Conservation (phyloP, 2,329 filamentous ascomycete genomes). For the Talaromyces sp. region DNA sequence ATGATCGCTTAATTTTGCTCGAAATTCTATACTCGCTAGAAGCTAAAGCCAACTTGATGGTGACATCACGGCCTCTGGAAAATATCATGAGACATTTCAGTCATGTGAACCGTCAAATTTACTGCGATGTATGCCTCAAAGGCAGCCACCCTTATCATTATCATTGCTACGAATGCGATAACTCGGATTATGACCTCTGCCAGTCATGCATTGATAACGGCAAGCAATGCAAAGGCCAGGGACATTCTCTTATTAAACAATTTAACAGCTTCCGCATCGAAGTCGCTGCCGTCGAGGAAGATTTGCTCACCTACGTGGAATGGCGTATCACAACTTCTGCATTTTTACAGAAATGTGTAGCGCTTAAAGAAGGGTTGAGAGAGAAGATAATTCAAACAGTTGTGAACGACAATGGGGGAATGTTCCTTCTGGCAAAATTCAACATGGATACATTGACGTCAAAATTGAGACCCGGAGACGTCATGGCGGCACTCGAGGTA, state of each 20-base stretch:
- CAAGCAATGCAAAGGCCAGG: background rate
- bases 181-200: background rate
- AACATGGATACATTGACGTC: constrained; percentile 2
- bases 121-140: background rate
- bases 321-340: constrained; percentile 5
- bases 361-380: background rate
- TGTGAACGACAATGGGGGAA: background rate
- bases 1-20: background rate
- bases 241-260: background rate
- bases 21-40: background rate
- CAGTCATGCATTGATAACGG: background rate
- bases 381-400: background rate
- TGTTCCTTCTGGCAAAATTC: background rate
- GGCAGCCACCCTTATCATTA: background rate
- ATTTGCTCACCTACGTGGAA: constrained; percentile 2
- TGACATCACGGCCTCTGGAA: background rate
- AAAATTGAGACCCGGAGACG: background rate
- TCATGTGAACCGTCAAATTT: background rate
- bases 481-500: constrained; percentile 2
- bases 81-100: background rate
- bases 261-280: constrained; percentile 1
- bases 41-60: constrained; percentile 1
- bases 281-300: constrained; percentile 1
- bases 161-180: background rate
- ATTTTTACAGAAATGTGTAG: constrained; percentile 2